These are phyloP conservation scores for Brassica napus DNA, from an alignment of 345 rosid genomes.

Conservation along the genomic window Da-Ae NC_063442.1:44345001-44345500, in stretches of 20 bases:
- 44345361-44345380: constrained; percentile 84
- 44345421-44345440: background rate
- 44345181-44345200: constrained; percentile 42
- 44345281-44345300: constrained; percentile 48
- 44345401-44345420: background rate
- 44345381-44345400: background rate
- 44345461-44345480: background rate
- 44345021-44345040: background rate
- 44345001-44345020: background rate
- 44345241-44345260: background rate
- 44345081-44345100: constrained; percentile 12
- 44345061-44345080: background rate
- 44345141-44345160: constrained; percentile 92
- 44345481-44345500: constrained; percentile 11
- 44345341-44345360: constrained; percentile 79
- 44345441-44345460: background rate
- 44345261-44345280: background rate
- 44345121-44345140: constrained; percentile 78
- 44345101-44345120: constrained; percentile 28
- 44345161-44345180: constrained; percentile 94
- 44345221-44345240: background rate
- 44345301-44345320: constrained; percentile 91
- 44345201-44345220: constrained; percentile 9
- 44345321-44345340: constrained; percentile 99
- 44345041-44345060: too few species aligned